Percentiles rank a stretch among this genome's conserved stretches.
Conservation (phyloP, 2,329 filamentous ascomycete species). For the Fusarium clavum region DNA sequence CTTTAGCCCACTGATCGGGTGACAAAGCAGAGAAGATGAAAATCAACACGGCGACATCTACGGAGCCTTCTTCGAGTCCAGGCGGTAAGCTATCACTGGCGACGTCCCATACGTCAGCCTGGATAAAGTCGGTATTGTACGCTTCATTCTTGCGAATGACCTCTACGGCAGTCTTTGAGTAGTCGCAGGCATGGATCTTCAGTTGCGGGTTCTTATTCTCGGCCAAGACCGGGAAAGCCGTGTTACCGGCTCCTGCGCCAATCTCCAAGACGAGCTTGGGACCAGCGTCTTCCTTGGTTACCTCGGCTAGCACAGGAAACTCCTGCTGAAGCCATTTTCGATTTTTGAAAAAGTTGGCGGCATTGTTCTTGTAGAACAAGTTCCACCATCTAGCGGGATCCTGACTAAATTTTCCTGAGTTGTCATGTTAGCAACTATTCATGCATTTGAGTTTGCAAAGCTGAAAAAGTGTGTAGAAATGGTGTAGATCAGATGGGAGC, state of each 20-base stretch:
- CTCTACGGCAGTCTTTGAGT: constrained; percentile 93
- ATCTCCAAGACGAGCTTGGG: constrained; percentile 84
- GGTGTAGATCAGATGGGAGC: constrained; percentile 74
- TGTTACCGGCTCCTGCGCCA: constrained; percentile 95
- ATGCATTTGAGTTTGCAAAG: constrained; percentile 29
- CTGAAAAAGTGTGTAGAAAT: constrained; percentile 18
- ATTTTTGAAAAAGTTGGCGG: constrained; percentile 98
- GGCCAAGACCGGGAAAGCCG: constrained; percentile 88
- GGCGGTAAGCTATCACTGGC: constrained; percentile 79
- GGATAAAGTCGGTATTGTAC: constrained; percentile 78
- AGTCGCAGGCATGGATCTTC: constrained; percentile 94
- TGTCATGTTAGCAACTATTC: constrained; percentile 54
- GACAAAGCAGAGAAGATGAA: constrained; percentile 97
- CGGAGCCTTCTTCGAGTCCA: constrained; percentile 78
- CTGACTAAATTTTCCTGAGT: constrained; percentile 81
- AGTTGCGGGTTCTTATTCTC: constrained; percentile 85
- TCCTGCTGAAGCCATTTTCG: constrained; percentile 97
- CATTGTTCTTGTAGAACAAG: constrained; percentile 97
- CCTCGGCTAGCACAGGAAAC: constrained; percentile 85
- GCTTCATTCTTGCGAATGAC: constrained; percentile 85
- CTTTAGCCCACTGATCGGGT: constrained; percentile 84
- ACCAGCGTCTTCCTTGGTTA: constrained; percentile 78
- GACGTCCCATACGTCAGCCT: constrained; percentile 95
- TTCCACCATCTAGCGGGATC: constrained; percentile 98
- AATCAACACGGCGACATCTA: constrained; percentile 93